Conservation (phyloP, 768 basidiomycete genomes). For the Russula foetens region DNA sequence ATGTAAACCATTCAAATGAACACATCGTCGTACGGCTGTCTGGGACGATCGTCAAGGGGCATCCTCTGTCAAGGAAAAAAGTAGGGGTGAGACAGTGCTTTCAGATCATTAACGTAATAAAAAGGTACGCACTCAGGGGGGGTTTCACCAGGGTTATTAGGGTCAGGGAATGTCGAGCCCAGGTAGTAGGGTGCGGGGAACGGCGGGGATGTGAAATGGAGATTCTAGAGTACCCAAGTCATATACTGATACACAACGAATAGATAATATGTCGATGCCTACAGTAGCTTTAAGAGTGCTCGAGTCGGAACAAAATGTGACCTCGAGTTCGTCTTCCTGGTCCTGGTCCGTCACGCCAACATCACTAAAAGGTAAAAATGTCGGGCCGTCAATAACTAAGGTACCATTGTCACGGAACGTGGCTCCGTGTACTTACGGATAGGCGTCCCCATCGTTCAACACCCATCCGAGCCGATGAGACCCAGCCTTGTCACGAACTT, state of each 20-base stretch:
- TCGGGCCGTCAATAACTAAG: neutral
- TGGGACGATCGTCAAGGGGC: neutral
- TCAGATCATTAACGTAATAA: neutral
- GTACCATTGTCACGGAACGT: too few species aligned
- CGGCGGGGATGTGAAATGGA: neutral
- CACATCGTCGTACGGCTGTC: neutral
- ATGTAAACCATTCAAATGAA: neutral
- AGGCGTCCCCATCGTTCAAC: neutral
- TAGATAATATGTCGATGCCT: neutral
- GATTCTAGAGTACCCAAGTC: neutral
- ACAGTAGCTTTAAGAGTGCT: neutral
- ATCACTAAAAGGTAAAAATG: neutral
- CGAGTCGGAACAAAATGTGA: neutral
- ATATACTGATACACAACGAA: too few species aligned
- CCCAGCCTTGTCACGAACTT: conserved; percentile 1
- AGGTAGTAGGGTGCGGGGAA: neutral
- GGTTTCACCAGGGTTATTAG: too few species aligned
- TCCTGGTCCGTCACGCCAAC: neutral
- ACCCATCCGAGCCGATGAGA: neutral
- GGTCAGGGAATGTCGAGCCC: neutral
- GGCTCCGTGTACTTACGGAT: neutral
- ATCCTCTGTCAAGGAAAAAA: neutral
- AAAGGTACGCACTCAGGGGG: too few species aligned
- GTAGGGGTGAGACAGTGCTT: neutral
- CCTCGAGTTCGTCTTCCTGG: neutral